These are phyloP conservation scores for Colletotrichum spinosum DNA, from an alignment of 2,329 filamentous ascomycete genomes.

Conservation along the genomic window DNA sequence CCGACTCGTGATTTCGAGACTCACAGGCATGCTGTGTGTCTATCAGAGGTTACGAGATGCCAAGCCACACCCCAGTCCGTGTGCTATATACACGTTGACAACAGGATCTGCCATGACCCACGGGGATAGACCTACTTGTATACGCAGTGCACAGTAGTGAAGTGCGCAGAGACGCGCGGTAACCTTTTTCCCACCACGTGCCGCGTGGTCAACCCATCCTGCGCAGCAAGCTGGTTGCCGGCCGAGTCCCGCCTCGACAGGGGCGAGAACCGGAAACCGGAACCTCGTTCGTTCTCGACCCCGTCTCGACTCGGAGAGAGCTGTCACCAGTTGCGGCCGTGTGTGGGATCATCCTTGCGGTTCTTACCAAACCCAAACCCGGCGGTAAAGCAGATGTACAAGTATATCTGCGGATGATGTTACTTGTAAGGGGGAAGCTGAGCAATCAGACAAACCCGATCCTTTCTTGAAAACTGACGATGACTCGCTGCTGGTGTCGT, in stretches of 20 bases:
- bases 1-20: neutral
- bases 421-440: neutral
- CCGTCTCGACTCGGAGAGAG: too few relatives aligned
- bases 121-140: too few relatives aligned
- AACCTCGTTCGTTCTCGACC: too few relatives aligned
- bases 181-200: neutral
- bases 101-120: too few relatives aligned
- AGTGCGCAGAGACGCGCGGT: conserved; percentile 13
- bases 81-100: neutral
- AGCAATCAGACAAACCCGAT: neutral
- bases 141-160: too few relatives aligned
- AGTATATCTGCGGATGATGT: too few relatives aligned
- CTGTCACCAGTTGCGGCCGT: too few relatives aligned
- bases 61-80: conserved; percentile 4
- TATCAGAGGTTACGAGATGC: conserved; percentile 15
- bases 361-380: too few relatives aligned
- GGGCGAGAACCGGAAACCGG: too few relatives aligned
- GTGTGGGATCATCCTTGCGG: too few relatives aligned
- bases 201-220: neutral
- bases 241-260: neutral
- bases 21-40: too few relatives aligned
- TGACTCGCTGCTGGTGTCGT: conserved; percentile 24
- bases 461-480: conserved; percentile 12
- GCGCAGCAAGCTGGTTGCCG: conserved; percentile 6
- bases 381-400: too few relatives aligned